phyloP scores from a whole-genome alignment of 2,329 filamentous ascomycete species.

The Neopestalotiopsis rosae region DNA sequence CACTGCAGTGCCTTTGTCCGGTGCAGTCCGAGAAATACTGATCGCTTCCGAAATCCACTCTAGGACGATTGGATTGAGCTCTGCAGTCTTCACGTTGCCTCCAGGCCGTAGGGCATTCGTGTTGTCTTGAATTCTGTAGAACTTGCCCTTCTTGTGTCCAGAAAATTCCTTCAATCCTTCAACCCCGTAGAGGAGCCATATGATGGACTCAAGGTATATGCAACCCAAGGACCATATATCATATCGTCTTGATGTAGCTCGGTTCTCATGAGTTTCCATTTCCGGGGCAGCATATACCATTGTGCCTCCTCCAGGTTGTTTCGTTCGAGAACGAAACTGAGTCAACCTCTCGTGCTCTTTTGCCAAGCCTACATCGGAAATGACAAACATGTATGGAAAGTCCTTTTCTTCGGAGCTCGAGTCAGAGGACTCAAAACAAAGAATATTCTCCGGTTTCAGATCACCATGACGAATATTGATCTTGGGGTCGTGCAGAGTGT shows the following conservation, averaged over 20 bases:
- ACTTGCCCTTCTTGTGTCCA: background rate
- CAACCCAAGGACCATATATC: conserved; percentile 26
- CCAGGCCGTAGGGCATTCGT: background rate
- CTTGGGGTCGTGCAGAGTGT: conserved; percentile 4
- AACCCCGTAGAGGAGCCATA: conserved; percentile 18
- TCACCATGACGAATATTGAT: conserved; percentile 21
- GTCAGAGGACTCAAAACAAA: background rate
- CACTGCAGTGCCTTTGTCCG: background rate
- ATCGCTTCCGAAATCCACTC: background rate
- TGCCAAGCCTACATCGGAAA: conserved; percentile 25
- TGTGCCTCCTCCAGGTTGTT: background rate
- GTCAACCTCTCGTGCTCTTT: conserved; percentile 19
- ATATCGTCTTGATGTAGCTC: conserved; percentile 17
- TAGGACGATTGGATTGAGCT: background rate
- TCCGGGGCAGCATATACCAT: conserved; percentile 22
- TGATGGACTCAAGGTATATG: conserved; percentile 21
- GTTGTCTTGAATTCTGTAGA: background rate
- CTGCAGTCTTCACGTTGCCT: background rate
- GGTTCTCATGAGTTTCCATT: background rate
- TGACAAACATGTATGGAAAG: conserved; percentile 1
- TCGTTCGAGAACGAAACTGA: background rate
- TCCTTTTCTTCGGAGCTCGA: background rate
- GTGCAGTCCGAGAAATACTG: background rate
- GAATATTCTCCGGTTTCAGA: conserved; percentile 26
- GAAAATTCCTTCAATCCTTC: conserved; percentile 1